These are phyloP conservation scores for Musa itinerans DNA, from an alignment of 176 grass and related monocot genomes.

Conservation along the genomic window DNA sequence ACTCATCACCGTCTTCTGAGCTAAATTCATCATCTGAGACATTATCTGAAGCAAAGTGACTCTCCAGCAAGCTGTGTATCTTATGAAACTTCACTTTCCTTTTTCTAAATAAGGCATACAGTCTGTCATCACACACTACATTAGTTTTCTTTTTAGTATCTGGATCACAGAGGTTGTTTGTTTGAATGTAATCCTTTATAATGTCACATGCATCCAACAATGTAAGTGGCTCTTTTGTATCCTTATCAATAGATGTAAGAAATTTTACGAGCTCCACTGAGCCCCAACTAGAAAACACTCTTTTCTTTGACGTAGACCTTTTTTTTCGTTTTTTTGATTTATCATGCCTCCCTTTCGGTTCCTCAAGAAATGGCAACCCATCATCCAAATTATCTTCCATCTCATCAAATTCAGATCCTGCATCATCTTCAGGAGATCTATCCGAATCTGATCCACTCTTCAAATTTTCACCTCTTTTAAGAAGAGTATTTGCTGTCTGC, in stretches of 20 bases:
- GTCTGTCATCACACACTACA: conserved; percentile 52
- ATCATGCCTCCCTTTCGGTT: conserved; percentile 20
- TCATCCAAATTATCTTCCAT: conserved; percentile 22
- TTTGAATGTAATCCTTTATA: conserved; percentile 56
- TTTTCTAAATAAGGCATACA: conserved; percentile 51
- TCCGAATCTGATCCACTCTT: conserved; percentile 30
- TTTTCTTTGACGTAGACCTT: conserved; percentile 44
- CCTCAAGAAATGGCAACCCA: conserved; percentile 21
- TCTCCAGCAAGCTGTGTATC: conserved; percentile 51
- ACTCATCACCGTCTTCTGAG: conserved; percentile 35
- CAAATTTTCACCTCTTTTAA: conserved; percentile 34
- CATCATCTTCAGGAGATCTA: conserved; percentile 20
- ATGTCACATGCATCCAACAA: conserved; percentile 35
- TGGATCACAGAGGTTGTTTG: conserved; percentile 38
- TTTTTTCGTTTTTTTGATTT: conserved; percentile 32
- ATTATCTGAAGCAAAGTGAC: conserved; percentile 54
- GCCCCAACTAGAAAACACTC: conserved; percentile 57
- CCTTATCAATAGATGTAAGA: conserved; percentile 47
- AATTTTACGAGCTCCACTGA: conserved; percentile 59
- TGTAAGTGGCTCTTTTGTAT: conserved; percentile 40
- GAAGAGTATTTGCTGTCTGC: conserved; percentile 34
- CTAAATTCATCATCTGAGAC: conserved; percentile 32
- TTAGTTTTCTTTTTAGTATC: conserved; percentile 34
- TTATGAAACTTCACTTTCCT: conserved; percentile 45
- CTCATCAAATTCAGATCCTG: conserved; percentile 18